A percentile compares a stretch with the other conserved stretches of the same genome.
Conservation (phyloP, 1,284 basidiomycete species). For the Ustilago trichophora region DNA sequence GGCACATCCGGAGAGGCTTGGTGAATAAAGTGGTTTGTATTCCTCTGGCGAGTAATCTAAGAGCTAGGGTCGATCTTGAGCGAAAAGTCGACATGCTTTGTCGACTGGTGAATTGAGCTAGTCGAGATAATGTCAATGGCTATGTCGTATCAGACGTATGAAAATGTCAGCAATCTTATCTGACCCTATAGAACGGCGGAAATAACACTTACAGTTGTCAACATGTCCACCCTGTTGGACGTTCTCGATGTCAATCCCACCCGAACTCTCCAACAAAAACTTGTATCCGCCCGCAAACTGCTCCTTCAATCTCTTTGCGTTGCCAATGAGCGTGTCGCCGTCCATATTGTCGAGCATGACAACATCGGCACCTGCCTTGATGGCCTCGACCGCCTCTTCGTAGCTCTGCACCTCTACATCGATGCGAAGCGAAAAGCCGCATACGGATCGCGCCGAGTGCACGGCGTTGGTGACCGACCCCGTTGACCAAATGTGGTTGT, state of each 20-base stretch:
- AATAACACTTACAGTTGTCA: too few relatives aligned
- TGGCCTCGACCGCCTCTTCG: constrained; percentile 91
- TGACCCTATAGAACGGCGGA: too few relatives aligned
- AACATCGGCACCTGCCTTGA: constrained; percentile 93
- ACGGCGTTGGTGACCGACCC: constrained; percentile 92
- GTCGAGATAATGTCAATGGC: constrained; percentile 65
- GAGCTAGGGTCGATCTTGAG: constrained; percentile 62
- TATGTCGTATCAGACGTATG: too few relatives aligned
- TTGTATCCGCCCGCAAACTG: constrained; percentile 28
- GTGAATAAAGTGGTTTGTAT: too few relatives aligned
- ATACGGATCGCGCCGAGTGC: constrained; percentile 82
- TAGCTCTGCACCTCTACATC: constrained; percentile 93
- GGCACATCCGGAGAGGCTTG: too few relatives aligned
- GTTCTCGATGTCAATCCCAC: constrained; percentile 62
- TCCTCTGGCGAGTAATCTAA: too few relatives aligned
- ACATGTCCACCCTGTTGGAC: constrained; percentile 54
- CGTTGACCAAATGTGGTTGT: constrained; percentile 98
- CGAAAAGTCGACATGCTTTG: constrained; percentile 64
- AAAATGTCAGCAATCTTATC: too few relatives aligned
- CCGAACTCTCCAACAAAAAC: constrained; percentile 62
- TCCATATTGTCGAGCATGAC: constrained; percentile 84
- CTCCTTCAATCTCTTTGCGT: constrained; percentile 49
- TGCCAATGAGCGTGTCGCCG: constrained; percentile 53
- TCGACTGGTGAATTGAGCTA: constrained; percentile 64
- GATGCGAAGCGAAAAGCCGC: constrained; percentile 89